phyloP scores from a whole-genome alignment of 2,329 filamentous ascomycete genomes.

The Ceratocystis huliohia region DNA sequence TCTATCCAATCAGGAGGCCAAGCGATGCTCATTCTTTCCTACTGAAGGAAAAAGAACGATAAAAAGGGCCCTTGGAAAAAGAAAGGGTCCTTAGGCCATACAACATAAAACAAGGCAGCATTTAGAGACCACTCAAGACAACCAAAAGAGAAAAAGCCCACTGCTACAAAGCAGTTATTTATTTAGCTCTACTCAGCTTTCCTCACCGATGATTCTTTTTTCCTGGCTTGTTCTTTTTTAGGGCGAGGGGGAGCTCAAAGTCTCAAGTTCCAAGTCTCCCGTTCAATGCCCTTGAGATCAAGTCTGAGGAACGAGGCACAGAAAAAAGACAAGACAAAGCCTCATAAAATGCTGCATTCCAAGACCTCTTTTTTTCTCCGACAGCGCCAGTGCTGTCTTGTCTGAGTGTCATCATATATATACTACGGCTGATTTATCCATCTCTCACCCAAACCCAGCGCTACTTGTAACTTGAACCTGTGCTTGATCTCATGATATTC shows the following conservation, averaged over 20 bases:
- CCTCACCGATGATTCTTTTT: too few species aligned
- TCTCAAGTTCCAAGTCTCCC: too few species aligned
- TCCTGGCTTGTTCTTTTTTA: too few species aligned
- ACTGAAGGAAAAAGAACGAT: neutral
- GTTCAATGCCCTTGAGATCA: neutral
- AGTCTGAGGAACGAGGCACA: neutral
- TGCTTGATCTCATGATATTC: neutral
- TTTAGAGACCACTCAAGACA: neutral
- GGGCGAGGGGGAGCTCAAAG: too few species aligned
- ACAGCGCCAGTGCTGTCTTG: neutral
- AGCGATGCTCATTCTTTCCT: neutral
- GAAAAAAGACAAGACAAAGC: neutral
- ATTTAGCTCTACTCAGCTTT: neutral
- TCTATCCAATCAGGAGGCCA: neutral
- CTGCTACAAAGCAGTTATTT: too few species aligned
- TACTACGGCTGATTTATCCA: neutral
- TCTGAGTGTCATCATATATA: conserved; percentile 3
- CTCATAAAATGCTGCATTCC: neutral
- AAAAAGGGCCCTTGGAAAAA: neutral
- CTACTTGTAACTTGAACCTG: neutral
- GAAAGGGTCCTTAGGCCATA: neutral
- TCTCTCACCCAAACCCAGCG: neutral
- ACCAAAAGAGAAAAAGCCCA: neutral
- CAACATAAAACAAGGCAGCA: neutral
- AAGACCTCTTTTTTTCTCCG: conserved; percentile 8